Evolutionary conservation across 139 green algal species (phyloP), one percentile per base, ranked within the genome.

Genomic region (Chlamydomonas schloesseri): DNA sequence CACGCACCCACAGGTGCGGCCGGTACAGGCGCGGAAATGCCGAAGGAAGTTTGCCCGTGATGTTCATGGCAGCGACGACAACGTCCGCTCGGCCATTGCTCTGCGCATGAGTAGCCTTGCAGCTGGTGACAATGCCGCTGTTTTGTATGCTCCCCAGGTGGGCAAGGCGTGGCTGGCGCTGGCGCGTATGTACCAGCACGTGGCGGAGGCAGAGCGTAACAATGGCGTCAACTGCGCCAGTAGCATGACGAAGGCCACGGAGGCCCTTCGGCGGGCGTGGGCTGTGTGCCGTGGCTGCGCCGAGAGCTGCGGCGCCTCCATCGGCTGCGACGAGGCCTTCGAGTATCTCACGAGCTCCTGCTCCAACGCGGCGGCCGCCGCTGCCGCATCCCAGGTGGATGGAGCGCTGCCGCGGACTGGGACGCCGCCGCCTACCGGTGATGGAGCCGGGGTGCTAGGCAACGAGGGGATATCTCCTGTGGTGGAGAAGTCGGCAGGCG

Each of bases 101-200:
- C 53, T 23, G n/a, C n/a, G n/a, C n/a, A n/a, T n/a, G n/a, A n/a
- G n/a, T n/a, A 58, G 15, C 53, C 53, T 58, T 58, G 53, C 53
- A 58, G 13, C 53, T 23, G 13, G 53, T 13, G 15, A 58, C 13
- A 13, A 15, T 15, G 13, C 53, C 15, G 15, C 53, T 15, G 53
- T 58, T 23, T 15, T 58, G 13, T 23, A 23, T 15, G 13, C 53
- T 15, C 15, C 53, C 13, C 53, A 90, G 86, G 86, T 90, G 5
- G 86, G 86, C 57, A 90, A 90, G 79, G 86, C 86, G 2, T 90
- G 86, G 86, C 71, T 90, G 60, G 80, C 86, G 0, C n/a, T 90
- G 18, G 82, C 86, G 20, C 79, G 86, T 1, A 90, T 90, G 86
- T 87, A 90, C 69, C 86, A 90, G 62, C 72, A 90, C 71, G 28